These are phyloP conservation scores for Stereocaulon alpinum DNA, from an alignment of 495 filamentous ascomycete genomes.

Conservation along the genomic window DNA sequence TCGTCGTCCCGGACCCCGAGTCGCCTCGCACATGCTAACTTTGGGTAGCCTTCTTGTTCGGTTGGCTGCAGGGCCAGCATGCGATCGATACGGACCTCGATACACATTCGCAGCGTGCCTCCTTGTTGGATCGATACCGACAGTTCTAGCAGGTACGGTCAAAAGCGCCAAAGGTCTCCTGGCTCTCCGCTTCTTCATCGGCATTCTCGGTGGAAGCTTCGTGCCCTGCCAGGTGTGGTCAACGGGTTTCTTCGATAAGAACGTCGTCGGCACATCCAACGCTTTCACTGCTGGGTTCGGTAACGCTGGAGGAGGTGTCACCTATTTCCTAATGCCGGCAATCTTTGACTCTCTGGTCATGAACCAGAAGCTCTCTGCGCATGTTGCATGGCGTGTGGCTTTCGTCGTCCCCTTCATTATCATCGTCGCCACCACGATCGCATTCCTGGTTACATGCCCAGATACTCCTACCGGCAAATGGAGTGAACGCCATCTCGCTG, in stretches of 20 bases:
- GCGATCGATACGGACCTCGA: conserved; percentile 77
- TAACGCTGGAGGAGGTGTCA: conserved; percentile 85
- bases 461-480: conserved; percentile 81
- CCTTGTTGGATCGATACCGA: conserved; percentile 68
- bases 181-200: conserved; percentile 80
- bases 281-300: conserved; percentile 77
- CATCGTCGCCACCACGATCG: conserved; percentile 52
- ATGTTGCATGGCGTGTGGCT: conserved; percentile 72
- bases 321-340: conserved; percentile 86
- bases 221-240: conserved; percentile 96
- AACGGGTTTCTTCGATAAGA: conserved; percentile 93
- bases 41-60: conserved; percentile 61
- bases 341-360: conserved; percentile 72
- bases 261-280: conserved; percentile 85
- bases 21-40: conserved; percentile 16
- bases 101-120: conserved; percentile 68
- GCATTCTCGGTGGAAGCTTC: conserved; percentile 82
- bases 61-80: conserved; percentile 70
- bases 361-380: conserved; percentile 43
- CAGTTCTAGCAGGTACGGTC: conserved; percentile 71
- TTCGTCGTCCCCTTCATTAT: conserved; percentile 79
- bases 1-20: conserved; percentile 12
- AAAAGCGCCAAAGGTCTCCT: conserved; percentile 60
- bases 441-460: conserved; percentile 63
- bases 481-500: conserved; percentile 53